These are phyloP conservation scores for Dillenia turbinata DNA, from an alignment of 164 flowering plant species.

Conservation along the genomic window DNA sequence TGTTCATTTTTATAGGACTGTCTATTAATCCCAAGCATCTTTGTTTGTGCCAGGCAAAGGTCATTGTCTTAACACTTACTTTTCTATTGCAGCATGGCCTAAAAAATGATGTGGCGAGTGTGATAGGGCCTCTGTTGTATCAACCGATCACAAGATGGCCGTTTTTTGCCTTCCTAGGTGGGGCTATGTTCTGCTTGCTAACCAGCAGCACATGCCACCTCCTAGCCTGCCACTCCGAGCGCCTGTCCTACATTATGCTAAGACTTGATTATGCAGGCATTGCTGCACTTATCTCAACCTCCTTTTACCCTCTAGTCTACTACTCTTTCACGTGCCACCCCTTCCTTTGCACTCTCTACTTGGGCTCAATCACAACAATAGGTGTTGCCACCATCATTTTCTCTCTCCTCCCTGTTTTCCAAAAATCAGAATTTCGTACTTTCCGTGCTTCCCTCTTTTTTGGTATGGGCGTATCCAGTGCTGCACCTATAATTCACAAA, in stretches of 20 bases:
- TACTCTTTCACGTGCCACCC: conserved; percentile 98
- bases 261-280: conserved; percentile 95
- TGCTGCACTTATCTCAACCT: conserved; percentile 84
- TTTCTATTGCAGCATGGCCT: conserved; percentile 47
- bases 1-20: no score
- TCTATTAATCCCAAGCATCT: background rate
- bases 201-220: conserved; percentile 97
- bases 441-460: conserved; percentile 71
- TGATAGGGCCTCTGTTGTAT: conserved; percentile 62
- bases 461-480: conserved; percentile 90
- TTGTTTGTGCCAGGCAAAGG: background rate
- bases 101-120: conserved; percentile 68
- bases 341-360: conserved; percentile 76
- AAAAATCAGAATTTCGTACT: conserved; percentile 67
- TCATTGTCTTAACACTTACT: conserved; percentile 9
- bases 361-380: conserved; percentile 80
- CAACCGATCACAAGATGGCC: conserved; percentile 96
- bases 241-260: conserved; percentile 85
- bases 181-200: conserved; percentile 95
- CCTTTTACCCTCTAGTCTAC: conserved; percentile 93
- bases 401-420: conserved; percentile 84
- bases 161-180: conserved; percentile 85
- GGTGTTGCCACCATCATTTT: conserved; percentile 62
- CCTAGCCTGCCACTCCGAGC: conserved; percentile 81
- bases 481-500: conserved; percentile 83